phyloP scores from a whole-genome alignment of 345 rosid species.

The Pistacia atlantica region DNA sequence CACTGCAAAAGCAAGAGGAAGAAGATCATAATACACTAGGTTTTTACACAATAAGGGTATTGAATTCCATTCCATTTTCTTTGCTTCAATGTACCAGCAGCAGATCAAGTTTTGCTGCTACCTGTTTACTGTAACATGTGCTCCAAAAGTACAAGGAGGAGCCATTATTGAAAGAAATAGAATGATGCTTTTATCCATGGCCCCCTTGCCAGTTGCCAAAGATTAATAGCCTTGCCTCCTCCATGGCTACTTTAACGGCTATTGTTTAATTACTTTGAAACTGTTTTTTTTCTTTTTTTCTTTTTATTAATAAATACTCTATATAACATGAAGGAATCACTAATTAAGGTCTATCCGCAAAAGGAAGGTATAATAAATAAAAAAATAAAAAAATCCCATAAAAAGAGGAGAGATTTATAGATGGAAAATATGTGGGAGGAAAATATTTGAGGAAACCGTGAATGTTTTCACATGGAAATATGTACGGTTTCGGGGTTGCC shows the following conservation, averaged over 20 bases:
- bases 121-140: not conserved
- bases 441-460: constrained; percentile 4
- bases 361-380: not conserved
- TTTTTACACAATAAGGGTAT: no score
- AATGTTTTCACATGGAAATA: constrained; percentile 15
- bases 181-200: not conserved
- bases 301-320: not conserved
- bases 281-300: no score
- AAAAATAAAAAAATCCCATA: not conserved
- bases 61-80: no score
- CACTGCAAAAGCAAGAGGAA: constrained; percentile 2
- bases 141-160: not conserved
- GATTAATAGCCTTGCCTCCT: not conserved
- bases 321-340: no score
- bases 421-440: constrained; percentile 1
- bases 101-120: not conserved
- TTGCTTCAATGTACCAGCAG: no score
- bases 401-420: not conserved
- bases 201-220: not conserved
- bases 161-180: not conserved
- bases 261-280: no score
- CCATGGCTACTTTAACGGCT: not conserved
- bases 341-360: not conserved
- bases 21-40: not conserved
- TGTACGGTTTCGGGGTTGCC: constrained; percentile 1